Evolutionary conservation across 2,329 filamentous ascomycete species (phyloP), one percentile per base, ranked within the genome.

Genomic region (Fusarium bactridioides): DNA sequence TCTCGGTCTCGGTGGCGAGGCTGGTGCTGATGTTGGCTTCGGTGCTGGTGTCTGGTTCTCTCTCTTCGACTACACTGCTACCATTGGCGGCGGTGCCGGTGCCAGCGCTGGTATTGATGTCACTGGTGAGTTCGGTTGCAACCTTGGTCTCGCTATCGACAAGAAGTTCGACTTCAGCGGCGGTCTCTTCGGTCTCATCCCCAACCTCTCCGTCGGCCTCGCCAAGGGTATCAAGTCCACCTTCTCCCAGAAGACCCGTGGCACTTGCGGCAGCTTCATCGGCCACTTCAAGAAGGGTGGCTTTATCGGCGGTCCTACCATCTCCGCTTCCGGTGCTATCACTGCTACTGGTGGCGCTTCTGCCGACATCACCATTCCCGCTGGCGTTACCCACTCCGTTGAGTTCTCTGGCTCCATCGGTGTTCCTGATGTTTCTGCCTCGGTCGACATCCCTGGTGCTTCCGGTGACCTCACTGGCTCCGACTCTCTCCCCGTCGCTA

Each of bases 31-130:
- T 38, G 80, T 84, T 45, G 69, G 69, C 25, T 72, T 72, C 35
- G 82, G 83, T 67, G 74, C 84, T 23, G 81, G 80, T 61, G 79
- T 89, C 48, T 89, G 82, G 76, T 84, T 84, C 65, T 86, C 89
- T 79, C 77, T 90, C 12, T 82, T 87, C 19, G 84, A 89, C 73
- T 87, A 89, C 77, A 81, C 84, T 62, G 80, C 82, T 67, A 77
- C 80, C 58, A 80, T 86, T 66, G 82, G 81, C 54, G 77, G 74
- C 31, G 79, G 79, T 12, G 76, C 75, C 38, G 80, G 79, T 13
- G 75, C 76, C 16, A 57, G 70, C 40, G 85, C 83, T 77, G 81
- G 79, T 44, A 69, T 85, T 13, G 70, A 74, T 38, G 55, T 74
- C 33, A 47, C 62, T 29, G 73, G 70, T 7, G 41, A 72, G 33